Evolutionary conservation across 2,329 filamentous ascomycete genomes (phyloP), one percentile per base, ranked within the genome.

Genomic region (Fusarium nurragi): DNA sequence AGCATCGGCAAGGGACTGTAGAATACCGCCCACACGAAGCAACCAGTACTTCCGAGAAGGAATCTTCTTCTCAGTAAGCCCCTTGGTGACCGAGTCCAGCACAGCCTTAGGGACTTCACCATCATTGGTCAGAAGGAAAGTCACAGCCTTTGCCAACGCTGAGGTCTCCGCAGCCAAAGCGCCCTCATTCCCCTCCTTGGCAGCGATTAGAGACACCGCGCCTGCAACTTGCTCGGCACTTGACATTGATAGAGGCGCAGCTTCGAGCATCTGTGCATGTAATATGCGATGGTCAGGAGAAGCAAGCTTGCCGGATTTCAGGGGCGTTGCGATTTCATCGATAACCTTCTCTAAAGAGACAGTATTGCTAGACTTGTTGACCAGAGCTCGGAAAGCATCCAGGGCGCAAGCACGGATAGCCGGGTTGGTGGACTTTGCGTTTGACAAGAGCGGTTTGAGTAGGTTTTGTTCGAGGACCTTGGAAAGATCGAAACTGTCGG

Each of bases 181-280:
- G 32, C 84, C 80, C 76, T 99, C 95, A 70, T 96, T 98, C 9
- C 93, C 89, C 78, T 99, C 95, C 73, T 97, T 97, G 8, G 85
- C 79, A 18, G 91, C 88, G 14, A 93, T 81, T 18, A 87, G 78
- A 8, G 90, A 86, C 57, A 98, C 83, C 8, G 86, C 87, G 46
- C 83, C 79, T 2, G 88, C 84, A 26, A 94, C 83, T 67, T 90
- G 90, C 55, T 84, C 82, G 1, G 91, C 90, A 36, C 90, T 83
- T 4, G 83, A 77, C 12, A 81, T 76, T 3, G 88, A 90, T 39
- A 86, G 80, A 2, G 87, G 83, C 26, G 94, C 77, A 8, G 83
- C 81, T 46, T 86, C 81, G 4, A 99, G 83, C 82, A 97, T 92
- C 72, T 95, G 91, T 6, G 92, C 89, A 77, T 97, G 89, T 4